Evolutionary conservation across 306 rosid genomes (phyloP).

Genomic region (Lathyrus tuberosus): DNA sequence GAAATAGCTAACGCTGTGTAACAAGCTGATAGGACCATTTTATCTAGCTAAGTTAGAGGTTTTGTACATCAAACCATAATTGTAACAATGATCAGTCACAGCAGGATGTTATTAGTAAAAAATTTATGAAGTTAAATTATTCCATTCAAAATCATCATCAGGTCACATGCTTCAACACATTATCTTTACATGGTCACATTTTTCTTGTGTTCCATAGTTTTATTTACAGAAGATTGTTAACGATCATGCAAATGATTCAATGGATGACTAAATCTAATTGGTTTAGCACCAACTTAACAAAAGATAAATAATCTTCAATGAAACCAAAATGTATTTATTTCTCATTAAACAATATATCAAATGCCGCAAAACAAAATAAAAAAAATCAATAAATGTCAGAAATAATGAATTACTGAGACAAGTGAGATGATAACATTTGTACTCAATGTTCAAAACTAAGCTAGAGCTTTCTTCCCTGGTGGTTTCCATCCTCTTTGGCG

Average conservation of each 20-base stretch:
- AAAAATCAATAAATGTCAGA: constrained; percentile 17
- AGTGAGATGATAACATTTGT: background rate
- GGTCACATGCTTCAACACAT: no score
- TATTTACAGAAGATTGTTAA: no score
- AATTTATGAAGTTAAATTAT: no score
- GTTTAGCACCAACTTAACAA: no score
- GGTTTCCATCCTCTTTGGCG: constrained; percentile 60
- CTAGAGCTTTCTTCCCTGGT: constrained; percentile 25
- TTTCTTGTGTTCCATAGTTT: no score
- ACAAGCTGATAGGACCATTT: constrained; percentile 31
- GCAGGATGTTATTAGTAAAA: constrained; percentile 1
- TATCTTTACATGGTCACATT: no score
- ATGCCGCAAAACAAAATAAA: constrained; percentile 21
- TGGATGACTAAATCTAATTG: background rate
- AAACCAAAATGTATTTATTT: constrained; percentile 42
- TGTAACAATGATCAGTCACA: constrained; percentile 33
- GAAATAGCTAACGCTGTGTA: constrained; percentile 19
- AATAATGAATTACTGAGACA: constrained; percentile 8
- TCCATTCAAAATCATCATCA: no score
- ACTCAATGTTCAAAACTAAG: constrained; percentile 9
- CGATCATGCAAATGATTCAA: background rate
- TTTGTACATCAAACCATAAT: constrained; percentile 25
- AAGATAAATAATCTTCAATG: background rate
- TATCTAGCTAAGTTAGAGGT: constrained; percentile 23
- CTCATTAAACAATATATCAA: constrained; percentile 22